Conservation (phyloP, 73 alveolate genomes). For the Strombidium stylifer region DNA sequence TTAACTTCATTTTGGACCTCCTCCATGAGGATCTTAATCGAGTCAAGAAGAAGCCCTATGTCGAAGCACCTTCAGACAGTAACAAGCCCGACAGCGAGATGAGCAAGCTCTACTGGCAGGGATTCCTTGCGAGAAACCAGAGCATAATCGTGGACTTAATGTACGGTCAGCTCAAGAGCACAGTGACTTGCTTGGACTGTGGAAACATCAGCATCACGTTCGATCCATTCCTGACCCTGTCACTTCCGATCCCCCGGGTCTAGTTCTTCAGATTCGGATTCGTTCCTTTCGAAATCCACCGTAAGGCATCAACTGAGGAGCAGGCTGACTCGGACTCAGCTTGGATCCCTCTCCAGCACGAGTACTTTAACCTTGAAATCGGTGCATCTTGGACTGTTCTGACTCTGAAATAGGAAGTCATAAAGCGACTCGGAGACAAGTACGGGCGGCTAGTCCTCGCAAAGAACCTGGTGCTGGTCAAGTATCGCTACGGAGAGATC, state of each 20-base stretch:
- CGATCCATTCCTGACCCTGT: constrained; percentile 82
- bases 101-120: constrained; percentile 71
- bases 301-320: constrained; percentile 4
- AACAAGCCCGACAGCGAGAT: constrained; percentile 62
- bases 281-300: constrained; percentile 11
- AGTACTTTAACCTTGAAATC: too few species aligned
- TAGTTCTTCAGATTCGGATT: not conserved
- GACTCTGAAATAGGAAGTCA: not conserved
- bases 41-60: constrained; percentile 58
- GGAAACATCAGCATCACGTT: constrained; percentile 65
- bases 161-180: constrained; percentile 82
- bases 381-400: too few species aligned
- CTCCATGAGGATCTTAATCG: constrained; percentile 97
- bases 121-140: constrained; percentile 61
- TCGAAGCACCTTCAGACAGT: constrained; percentile 41
- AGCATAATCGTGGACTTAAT: constrained; percentile 80
- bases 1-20: constrained; percentile 93
- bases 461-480: too few species aligned
- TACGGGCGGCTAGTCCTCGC: not conserved
- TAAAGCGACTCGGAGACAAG: not conserved
- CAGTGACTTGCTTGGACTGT: constrained; percentile 72
- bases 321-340: too few species aligned
- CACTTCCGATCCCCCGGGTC: constrained; percentile 62
- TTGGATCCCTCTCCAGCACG: too few species aligned
- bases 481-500: too few species aligned